Evolutionary conservation across 106 monocot genomes (phyloP).

Genomic region (Apostasia shenzhenica): DNA sequence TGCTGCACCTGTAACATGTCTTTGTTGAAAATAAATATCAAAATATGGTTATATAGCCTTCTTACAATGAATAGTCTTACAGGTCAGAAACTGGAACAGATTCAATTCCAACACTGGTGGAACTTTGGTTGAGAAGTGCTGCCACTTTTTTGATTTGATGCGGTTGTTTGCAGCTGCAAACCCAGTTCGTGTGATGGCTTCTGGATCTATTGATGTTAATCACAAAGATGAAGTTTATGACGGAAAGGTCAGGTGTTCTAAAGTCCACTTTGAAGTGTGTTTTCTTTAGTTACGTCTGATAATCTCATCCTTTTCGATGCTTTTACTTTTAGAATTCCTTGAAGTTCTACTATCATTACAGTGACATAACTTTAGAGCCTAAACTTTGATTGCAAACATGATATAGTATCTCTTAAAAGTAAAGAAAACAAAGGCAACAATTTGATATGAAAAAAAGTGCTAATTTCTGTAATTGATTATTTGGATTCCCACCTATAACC

Average conservation of each 20-base stretch:
- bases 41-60: background rate
- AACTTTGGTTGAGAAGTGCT: slow-evolving; percentile 94
- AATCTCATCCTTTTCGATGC: background rate
- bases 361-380: too few relatives aligned
- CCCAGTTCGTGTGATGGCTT: slow-evolving; percentile 91
- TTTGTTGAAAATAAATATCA: background rate
- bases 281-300: background rate
- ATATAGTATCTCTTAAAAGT: too few relatives aligned
- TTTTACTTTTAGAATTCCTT: background rate
- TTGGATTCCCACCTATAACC: too few relatives aligned
- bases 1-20: background rate
- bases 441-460: too few relatives aligned
- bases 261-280: background rate
- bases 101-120: slow-evolving; percentile 85
- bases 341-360: too few relatives aligned
- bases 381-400: too few relatives aligned
- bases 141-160: slow-evolving; percentile 98
- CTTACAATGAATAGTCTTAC: slow-evolving; percentile 4
- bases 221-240: slow-evolving; percentile 94
- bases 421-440: too few relatives aligned
- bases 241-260: slow-evolving; percentile 52
- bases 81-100: slow-evolving; percentile 95
- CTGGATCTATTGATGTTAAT: slow-evolving; percentile 87
- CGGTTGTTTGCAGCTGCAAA: slow-evolving; percentile 75
- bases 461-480: too few relatives aligned